Evolutionary conservation across 148 eudicot genomes (phyloP), one percentile per base, ranked within the genome.

Genomic region (Mesembryanthemum crystallinum): DNA sequence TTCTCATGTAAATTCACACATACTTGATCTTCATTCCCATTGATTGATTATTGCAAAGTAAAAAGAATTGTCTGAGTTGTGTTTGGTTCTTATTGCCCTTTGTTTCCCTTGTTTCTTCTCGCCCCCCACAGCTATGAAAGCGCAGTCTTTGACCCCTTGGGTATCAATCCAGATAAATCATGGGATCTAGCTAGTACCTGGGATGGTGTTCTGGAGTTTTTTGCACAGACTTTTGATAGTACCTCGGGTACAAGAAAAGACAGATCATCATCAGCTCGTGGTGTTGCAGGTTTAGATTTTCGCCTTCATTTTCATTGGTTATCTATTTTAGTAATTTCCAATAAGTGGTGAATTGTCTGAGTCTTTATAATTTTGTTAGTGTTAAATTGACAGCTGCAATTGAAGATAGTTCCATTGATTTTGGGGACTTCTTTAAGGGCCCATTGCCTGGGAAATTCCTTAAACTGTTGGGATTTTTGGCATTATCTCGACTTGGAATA

Each of bases 391-490:
- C 95, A 96, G 99, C 99, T 88, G 93, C 99, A 58, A 96, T 96
- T 83, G 99, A 96, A 81, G 98, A 96, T 78, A 96, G 95, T 74
- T 89, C 97, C 70, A 91, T 96, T 72, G 98, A 92, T 82, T 85
- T 96, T 67, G 99, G 97, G 62, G 99, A 96, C 85, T 96, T 96
- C 87, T 96, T 96, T 83, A 96, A 91, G 81, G 99, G 99, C 13
- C 99, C 99, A n/a, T 84, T 96, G 79, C 99, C 99, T 0, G 99
- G 97, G 61, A 96, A 96, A 74, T 96, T 96, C 80, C 97, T 96
- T 68, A 83, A 87, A 85, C 91, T 96, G 49, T 86, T 96, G 84
- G 99, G 99, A 51, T 88, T 69, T 76, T 79, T 96, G 79, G 99
- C 92, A 43, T 76, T 96, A 51, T 96, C 99, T 76, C 91, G 99